Evolutionary conservation across 495 filamentous ascomycete species (phyloP), one percentile per base, ranked within the genome.

Genomic region (Trichoderma reesei): DNA sequence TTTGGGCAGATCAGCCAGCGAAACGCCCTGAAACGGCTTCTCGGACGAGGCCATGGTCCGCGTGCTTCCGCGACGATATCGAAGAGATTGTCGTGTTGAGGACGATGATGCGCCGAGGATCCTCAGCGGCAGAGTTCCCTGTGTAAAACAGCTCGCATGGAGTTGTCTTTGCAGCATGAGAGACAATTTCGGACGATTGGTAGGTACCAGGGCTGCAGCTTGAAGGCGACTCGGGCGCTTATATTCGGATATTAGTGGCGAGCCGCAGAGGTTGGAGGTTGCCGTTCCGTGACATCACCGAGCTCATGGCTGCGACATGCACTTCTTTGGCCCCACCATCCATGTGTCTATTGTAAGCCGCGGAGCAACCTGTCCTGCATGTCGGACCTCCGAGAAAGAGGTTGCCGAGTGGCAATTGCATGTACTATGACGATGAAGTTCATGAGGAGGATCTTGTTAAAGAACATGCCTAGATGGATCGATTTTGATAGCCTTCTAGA

Each of bases 1-100:
- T 74, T 96, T 97, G 33, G 90, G 90, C 42, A 98, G 79, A 11
- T 90, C 86, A 60, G 78, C 72, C 41, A 96, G 77, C 34, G 90
- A 75, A 8, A 65, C 63, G 36, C 71, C 71, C 20, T 44, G 18
- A 33, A 20, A 39, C 3, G n/a, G 14, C 18, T 34, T 31, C 20
- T n/a, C 51, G 1, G 51, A 54, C 5, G 48, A 48, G n/a, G 44
- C 44, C 61, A 63, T 46, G 38, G 38, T 48, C 31, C 41, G 38
- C 31, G 51, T 14, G 11, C 9, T 46, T 56, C 51, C 31, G n/a
- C n/a, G n/a, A 4, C 10, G 31, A 14, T 34, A 13, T 33, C 20
- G 51, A 33, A n/a, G 31, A 8, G 34, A n/a, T 13, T 11, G 20
- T 31, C 51, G 16, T 33, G 26, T 33, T 10, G n/a, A n/a, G n/a